Percentiles rank a stretch among this genome's conserved stretches.
Conservation (phyloP, 2,329 filamentous ascomycete genomes). For the Sclerotinia sclerotiorum region DNA sequence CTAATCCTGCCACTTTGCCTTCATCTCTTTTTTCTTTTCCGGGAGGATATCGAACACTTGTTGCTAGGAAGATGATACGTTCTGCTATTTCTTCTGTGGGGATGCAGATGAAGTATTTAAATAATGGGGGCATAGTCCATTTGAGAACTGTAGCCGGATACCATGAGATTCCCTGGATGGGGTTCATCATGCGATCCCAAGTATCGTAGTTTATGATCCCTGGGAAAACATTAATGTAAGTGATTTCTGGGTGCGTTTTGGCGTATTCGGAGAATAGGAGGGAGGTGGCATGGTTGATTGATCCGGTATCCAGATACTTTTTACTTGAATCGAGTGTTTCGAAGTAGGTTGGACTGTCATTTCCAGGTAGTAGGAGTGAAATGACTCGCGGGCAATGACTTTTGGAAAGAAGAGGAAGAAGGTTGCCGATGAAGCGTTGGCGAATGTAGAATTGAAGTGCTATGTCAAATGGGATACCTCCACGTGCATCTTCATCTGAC, state of each 20-base stretch:
- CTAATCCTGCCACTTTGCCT: constrained; percentile 3
- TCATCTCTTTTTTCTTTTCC: constrained; percentile 6
- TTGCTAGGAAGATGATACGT: constrained; percentile 1
- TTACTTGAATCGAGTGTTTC: neutral
- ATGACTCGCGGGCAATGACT: constrained; percentile 11
- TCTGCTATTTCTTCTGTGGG: constrained; percentile 3
- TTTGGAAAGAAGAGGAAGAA: constrained; percentile 8
- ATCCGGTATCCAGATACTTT: neutral
- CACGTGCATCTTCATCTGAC: neutral
- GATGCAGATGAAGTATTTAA: neutral
- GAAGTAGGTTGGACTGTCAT: neutral
- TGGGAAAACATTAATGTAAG: constrained; percentile 8
- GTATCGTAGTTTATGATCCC: neutral
- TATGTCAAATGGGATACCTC: neutral
- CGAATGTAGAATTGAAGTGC: neutral
- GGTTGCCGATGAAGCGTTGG: constrained; percentile 14
- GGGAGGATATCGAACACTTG: constrained; percentile 12
- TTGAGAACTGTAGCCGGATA: constrained; percentile 7
- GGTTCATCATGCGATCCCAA: neutral
- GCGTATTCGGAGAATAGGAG: constrained; percentile 2
- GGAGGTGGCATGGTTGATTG: constrained; percentile 1
- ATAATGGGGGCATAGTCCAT: neutral
- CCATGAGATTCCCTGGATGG: neutral
- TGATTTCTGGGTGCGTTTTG: neutral
- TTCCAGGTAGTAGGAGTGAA: neutral